These are phyloP conservation scores for Zygnema circumcarinatum DNA, from an alignment of 139 green algal species.

Conservation along the genomic window DNA sequence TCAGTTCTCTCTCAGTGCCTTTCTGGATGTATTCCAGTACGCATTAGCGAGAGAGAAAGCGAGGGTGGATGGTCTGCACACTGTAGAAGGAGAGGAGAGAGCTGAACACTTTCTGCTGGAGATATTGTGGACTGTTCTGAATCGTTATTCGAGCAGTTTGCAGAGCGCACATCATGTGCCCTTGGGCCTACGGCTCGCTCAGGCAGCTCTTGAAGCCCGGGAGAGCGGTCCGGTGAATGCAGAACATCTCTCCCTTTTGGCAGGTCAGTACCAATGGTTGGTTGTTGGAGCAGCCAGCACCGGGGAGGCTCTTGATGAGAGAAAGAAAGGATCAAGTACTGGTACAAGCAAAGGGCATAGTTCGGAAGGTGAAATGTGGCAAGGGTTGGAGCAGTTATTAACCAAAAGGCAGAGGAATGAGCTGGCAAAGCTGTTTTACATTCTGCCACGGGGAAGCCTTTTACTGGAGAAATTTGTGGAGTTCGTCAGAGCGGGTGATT, in stretches of 20 bases:
- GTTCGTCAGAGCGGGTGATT: background rate
- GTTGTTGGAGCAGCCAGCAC: background rate
- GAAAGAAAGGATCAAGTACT: background rate
- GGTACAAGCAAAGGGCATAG: background rate
- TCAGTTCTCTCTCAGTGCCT: slow-evolving; percentile 26
- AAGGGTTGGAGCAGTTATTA: background rate
- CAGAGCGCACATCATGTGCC: background rate
- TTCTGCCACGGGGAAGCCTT: background rate
- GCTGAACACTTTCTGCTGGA: background rate
- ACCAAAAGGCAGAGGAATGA: background rate
- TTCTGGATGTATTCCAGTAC: slow-evolving; percentile 32
- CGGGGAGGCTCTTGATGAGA: background rate
- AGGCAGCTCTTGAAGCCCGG: background rate
- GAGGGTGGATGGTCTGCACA: background rate
- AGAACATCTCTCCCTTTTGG: background rate
- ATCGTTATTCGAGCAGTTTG: background rate
- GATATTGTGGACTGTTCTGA: background rate
- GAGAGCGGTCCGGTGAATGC: background rate
- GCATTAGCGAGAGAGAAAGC: background rate
- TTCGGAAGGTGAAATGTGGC: background rate
- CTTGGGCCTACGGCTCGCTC: background rate
- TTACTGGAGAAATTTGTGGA: background rate
- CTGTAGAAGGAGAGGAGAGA: background rate
- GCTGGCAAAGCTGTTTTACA: background rate
- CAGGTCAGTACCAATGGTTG: background rate